phyloP scores from a whole-genome alignment of 192 early-diverging fungal species.

The Rhizoclosmatium sp. region DNA sequence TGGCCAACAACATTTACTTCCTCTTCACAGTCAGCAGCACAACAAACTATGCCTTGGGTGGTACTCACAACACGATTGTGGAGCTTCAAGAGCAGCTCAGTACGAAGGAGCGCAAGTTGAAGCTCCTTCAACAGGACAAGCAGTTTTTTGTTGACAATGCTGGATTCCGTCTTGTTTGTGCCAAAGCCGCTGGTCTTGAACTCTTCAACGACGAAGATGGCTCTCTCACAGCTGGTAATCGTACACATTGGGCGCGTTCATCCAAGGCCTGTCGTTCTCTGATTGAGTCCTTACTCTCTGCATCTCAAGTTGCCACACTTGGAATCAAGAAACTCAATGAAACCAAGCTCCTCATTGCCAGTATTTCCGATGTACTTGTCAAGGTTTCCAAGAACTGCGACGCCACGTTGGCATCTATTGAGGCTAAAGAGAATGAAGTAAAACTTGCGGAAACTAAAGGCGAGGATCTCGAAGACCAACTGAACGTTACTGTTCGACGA shows the following conservation, averaged over 20 bases:
- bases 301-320: neutral
- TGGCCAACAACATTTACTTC: constrained; percentile 14
- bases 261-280: neutral
- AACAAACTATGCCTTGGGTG: constrained; percentile 7
- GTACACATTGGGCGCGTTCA: neutral
- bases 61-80: neutral
- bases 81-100: neutral
- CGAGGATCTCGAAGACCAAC: no score
- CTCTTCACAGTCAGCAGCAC: constrained; percentile 8
- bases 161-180: constrained; percentile 20
- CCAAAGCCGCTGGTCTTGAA: constrained; percentile 3
- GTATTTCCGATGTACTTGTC: constrained; percentile 5
- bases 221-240: neutral
- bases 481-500: no score
- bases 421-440: constrained; percentile 7
- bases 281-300: neutral
- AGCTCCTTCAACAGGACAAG: neutral
- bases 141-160: constrained; percentile 10
- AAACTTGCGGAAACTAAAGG: neutral
- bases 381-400: constrained; percentile 7
- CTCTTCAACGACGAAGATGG: constrained; percentile 13
- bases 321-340: neutral
- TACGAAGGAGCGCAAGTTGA: neutral
- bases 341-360: neutral
- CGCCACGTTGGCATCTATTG: neutral